Conservation (phyloP, 192 early-diverging fungal species). For the Jimgerdemannia flammicorona region DNA sequence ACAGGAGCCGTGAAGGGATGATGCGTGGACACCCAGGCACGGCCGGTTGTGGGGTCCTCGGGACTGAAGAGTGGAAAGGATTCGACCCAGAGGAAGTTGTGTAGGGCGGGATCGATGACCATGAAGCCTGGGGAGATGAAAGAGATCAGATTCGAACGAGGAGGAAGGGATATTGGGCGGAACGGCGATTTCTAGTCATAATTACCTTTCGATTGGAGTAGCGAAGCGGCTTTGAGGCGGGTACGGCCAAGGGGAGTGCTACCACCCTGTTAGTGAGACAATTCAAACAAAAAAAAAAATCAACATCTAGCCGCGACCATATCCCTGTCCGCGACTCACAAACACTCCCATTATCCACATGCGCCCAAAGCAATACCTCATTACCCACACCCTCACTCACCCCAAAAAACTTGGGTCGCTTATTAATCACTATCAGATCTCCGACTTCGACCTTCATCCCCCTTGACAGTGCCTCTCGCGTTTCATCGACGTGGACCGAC, state of each 20-base stretch:
- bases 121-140: conserved; percentile 34
- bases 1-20: conserved; percentile 90
- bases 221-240: conserved; percentile 45
- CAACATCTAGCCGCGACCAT: too few species aligned
- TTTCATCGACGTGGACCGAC: conserved; percentile 7
- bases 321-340: not conserved
- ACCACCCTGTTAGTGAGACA: conserved; percentile 18
- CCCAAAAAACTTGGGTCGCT: conserved; percentile 37
- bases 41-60: conserved; percentile 38
- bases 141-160: not conserved
- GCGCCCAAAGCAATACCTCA: too few species aligned
- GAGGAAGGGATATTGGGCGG: not conserved
- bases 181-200: not conserved
- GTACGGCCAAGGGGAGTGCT: conserved; percentile 60
- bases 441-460: conserved; percentile 40
- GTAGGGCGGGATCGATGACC: conserved; percentile 36
- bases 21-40: conserved; percentile 63
- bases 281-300: too few species aligned
- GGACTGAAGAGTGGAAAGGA: conserved; percentile 87
- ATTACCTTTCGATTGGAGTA: conserved; percentile 48
- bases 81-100: conserved; percentile 84
- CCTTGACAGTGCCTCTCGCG: conserved; percentile 12
- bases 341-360: not conserved
- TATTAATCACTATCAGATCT: conserved; percentile 55
- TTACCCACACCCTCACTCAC: conserved; percentile 22